Conservation (phyloP, 1,139 yeast species). For the Suhomyces panamericanus region DNA sequence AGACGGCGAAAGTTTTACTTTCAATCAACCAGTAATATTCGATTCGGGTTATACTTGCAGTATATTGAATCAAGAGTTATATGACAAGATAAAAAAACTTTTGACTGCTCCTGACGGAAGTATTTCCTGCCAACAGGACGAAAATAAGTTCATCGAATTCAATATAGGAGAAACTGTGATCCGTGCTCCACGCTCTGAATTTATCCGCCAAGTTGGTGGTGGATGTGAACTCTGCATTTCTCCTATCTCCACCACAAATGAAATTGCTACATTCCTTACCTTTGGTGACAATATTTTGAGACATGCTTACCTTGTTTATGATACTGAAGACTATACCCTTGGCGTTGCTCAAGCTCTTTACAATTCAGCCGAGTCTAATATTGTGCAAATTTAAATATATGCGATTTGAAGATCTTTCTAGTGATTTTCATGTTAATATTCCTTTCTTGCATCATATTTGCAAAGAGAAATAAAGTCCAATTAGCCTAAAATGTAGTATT, state of each 20-base stretch:
- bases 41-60: constrained; percentile 7
- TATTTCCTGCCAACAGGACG: constrained; percentile 4
- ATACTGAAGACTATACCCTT: constrained; percentile 20
- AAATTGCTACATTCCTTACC: constrained; percentile 1
- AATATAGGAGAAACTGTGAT: constrained; percentile 3
- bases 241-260: background rate
- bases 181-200: constrained; percentile 3
- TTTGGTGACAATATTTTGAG: constrained; percentile 25
- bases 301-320: constrained; percentile 23
- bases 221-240: background rate
- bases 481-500: no score
- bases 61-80: background rate
- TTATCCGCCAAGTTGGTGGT: background rate
- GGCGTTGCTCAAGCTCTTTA: constrained; percentile 22
- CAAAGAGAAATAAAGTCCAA: no score
- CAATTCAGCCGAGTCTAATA: constrained; percentile 11
- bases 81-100: background rate
- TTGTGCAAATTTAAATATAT: constrained; percentile 4
- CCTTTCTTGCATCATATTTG: no score
- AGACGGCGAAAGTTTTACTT: background rate
- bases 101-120: background rate
- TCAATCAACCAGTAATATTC: background rate
- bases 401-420: no score
- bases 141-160: background rate
- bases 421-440: no score